These are phyloP conservation scores for Salicornia ramosissima DNA, from an alignment of 148 eudicot species.

Conservation along the genomic window DNA sequence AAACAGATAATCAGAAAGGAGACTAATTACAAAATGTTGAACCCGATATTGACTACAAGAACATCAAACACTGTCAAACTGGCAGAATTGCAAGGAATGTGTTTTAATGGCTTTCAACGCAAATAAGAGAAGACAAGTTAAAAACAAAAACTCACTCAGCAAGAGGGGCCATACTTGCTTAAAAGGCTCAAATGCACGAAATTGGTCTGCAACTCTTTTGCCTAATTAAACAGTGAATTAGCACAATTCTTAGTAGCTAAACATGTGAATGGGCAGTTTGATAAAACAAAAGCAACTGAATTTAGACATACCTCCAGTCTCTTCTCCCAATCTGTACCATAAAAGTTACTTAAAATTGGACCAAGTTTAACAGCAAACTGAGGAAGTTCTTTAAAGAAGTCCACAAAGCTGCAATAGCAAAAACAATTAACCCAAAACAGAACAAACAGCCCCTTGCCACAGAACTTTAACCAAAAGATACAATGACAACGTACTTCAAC, in stretches of 20 bases:
- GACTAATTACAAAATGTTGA: too few relatives aligned
- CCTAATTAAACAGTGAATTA: constrained; percentile 38
- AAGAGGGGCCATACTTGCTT: constrained; percentile 66
- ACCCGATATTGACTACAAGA: too few relatives aligned
- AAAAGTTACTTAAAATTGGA: constrained; percentile 51
- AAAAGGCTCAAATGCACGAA: constrained; percentile 73
- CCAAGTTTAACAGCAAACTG: constrained; percentile 78
- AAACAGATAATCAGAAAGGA: too few relatives aligned
- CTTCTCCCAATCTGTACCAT: constrained; percentile 89
- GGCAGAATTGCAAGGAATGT: neutral
- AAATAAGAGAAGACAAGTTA: too few relatives aligned
- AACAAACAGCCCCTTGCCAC: neutral
- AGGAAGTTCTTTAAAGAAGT: constrained; percentile 91
- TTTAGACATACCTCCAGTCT: constrained; percentile 57
- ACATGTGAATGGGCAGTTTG: neutral
- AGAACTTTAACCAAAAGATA: neutral
- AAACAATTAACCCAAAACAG: neutral
- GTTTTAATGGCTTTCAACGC: neutral
- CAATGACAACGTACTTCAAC: constrained; percentile 50
- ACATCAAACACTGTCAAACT: too few relatives aligned
- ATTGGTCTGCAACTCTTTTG: constrained; percentile 83
- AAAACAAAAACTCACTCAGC: too few relatives aligned
- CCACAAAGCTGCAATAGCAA: constrained; percentile 54
- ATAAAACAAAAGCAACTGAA: neutral
- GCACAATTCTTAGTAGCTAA: neutral